These are phyloP conservation scores for Xylaria sp. DNA, from an alignment of 2,329 filamentous ascomycete genomes.

Conservation along the genomic window DNA sequence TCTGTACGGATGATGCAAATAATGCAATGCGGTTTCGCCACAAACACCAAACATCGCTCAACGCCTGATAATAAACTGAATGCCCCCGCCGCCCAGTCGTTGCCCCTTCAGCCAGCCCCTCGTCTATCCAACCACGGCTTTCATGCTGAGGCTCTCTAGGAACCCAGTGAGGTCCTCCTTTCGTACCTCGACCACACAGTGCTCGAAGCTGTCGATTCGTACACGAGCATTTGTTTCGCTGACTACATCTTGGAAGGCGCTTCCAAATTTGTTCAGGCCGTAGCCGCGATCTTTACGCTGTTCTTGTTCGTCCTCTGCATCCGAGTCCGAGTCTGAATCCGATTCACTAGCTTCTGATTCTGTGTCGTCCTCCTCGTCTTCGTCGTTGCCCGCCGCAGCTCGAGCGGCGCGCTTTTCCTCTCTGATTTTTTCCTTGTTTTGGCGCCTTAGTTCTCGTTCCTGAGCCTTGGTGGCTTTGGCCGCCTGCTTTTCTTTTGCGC, in stretches of 20 bases:
- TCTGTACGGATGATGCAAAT: slow-evolving; percentile 21
- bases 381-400: slow-evolving; percentile 60
- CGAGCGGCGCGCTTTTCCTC: slow-evolving; percentile 71
- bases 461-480: slow-evolving; percentile 72
- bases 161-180: slow-evolving; percentile 94
- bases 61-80: slow-evolving; percentile 22
- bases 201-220: slow-evolving; percentile 94
- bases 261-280: slow-evolving; percentile 89
- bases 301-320: slow-evolving; percentile 66
- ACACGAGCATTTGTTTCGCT: slow-evolving; percentile 90
- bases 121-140: slow-evolving; percentile 77
- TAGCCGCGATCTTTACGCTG: slow-evolving; percentile 69
- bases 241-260: slow-evolving; percentile 94
- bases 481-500: slow-evolving; percentile 69
- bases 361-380: slow-evolving; percentile 61
- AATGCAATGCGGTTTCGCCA: slow-evolving; percentile 29
- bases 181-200: slow-evolving; percentile 96
- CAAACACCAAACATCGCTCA: slow-evolving; percentile 32
- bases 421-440: slow-evolving; percentile 66
- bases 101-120: background rate
- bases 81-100: slow-evolving; percentile 2
- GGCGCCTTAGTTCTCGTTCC: slow-evolving; percentile 67
- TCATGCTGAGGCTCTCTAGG: slow-evolving; percentile 90
- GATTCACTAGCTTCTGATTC: slow-evolving; percentile 65
- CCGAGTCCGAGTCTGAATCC: slow-evolving; percentile 55